Evolutionary conservation across 2,329 filamentous ascomycete genomes (phyloP).

Genomic region (Penicillium griseofulvum): DNA sequence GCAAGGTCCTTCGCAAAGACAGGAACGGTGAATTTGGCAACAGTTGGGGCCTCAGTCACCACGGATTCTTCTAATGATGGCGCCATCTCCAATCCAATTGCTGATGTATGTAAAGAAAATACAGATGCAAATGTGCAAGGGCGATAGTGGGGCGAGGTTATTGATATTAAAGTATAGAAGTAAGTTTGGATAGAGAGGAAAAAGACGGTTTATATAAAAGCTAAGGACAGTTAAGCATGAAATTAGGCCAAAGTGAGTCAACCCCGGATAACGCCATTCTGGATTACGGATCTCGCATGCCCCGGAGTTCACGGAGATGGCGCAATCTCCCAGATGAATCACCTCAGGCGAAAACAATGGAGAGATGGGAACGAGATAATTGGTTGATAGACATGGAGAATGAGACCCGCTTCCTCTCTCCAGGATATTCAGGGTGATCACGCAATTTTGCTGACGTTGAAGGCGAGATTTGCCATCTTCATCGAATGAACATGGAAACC

Average conservation of each 20-base stretch:
- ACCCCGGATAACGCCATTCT: slow-evolving; percentile 19
- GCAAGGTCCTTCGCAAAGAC: slow-evolving; percentile 20
- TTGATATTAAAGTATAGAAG: slow-evolving; percentile 1
- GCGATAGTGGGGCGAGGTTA: neutral
- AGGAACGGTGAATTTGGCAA: slow-evolving; percentile 10
- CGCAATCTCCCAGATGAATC: slow-evolving; percentile 31
- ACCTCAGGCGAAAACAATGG: slow-evolving; percentile 12
- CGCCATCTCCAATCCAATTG: slow-evolving; percentile 24
- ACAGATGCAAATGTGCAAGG: neutral
- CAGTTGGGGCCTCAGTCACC: slow-evolving; percentile 3
- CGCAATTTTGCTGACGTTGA: slow-evolving; percentile 26
- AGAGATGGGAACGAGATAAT: neutral
- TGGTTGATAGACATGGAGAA: neutral
- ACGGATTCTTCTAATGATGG: slow-evolving; percentile 32
- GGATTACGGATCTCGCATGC: slow-evolving; percentile 11
- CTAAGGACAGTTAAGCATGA: no score
- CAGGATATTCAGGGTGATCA: slow-evolving; percentile 18
- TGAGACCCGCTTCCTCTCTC: slow-evolving; percentile 6
- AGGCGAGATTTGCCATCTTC: slow-evolving; percentile 20
- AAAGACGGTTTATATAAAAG: slow-evolving; percentile 2
- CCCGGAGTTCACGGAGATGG: slow-evolving; percentile 25
- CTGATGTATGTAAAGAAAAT: slow-evolving; percentile 1
- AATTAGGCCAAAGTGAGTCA: slow-evolving; percentile 15
- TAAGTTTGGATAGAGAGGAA: slow-evolving; percentile 3
- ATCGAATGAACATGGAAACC: slow-evolving; percentile 3